phyloP scores from a whole-genome alignment of 148 eudicot genomes.

The Dysphania ambrosioides region DNA sequence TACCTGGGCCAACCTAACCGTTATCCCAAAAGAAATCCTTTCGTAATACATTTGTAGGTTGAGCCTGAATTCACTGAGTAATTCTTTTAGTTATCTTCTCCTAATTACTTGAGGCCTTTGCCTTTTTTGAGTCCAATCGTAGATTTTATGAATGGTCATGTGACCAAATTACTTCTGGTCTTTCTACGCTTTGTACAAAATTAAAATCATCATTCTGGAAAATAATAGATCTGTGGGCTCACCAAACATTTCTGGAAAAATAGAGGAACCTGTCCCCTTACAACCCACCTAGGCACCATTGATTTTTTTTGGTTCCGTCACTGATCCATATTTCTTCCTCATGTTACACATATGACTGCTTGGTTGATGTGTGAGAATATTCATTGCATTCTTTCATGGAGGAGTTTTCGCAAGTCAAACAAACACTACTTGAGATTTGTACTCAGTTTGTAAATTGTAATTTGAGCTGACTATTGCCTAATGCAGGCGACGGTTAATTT shows the following conservation, averaged over 20 bases:
- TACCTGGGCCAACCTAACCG: background rate
- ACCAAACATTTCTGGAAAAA: too few species aligned
- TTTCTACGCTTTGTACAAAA: background rate
- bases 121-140: background rate
- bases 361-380: too few species aligned
- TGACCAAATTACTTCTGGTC: background rate
- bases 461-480: constrained; percentile 17
- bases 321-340: background rate
- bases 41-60: background rate
- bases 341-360: too few species aligned
- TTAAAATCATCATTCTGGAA: background rate
- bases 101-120: background rate
- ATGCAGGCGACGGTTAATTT: constrained; percentile 67
- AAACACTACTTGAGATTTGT: constrained; percentile 1
- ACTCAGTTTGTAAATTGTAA: background rate
- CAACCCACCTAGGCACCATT: background rate
- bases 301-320: background rate
- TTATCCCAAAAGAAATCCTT: background rate
- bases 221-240: background rate
- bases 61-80: background rate
- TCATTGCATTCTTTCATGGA: too few species aligned
- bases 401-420: background rate
- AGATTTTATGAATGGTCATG: background rate
- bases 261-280: too few species aligned
- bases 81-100: background rate